These are phyloP conservation scores for Candida nonsorbophila DNA, from an alignment of 805 yeast species.

Conservation along the genomic window DNA sequence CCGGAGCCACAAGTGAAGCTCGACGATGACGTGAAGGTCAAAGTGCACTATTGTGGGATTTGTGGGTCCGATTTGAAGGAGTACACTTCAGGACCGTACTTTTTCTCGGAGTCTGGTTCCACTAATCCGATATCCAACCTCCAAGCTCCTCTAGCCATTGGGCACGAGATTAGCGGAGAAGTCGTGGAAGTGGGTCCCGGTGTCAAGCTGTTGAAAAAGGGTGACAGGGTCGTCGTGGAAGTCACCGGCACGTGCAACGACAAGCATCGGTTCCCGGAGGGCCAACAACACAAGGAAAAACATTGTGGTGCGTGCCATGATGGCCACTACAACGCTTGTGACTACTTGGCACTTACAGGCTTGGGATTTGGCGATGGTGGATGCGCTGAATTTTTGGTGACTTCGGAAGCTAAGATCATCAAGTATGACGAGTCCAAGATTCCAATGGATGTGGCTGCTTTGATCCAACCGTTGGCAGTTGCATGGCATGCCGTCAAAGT, in stretches of 20 bases:
- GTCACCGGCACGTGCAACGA: conserved; percentile 57
- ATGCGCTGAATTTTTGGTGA: conserved; percentile 44
- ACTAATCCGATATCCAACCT: conserved; percentile 44
- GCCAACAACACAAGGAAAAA: conserved; percentile 15
- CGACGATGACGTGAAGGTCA: conserved; percentile 47
- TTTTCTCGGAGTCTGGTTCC: conserved; percentile 40
- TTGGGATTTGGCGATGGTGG: conserved; percentile 56
- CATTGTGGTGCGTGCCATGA: conserved; percentile 44
- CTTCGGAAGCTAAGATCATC: conserved; percentile 33
- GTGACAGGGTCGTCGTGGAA: conserved; percentile 65
- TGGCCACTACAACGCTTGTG: conserved; percentile 52
- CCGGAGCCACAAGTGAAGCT: conserved; percentile 23
- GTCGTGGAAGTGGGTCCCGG: conserved; percentile 55
- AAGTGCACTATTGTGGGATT: conserved; percentile 57
- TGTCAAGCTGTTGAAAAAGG: conserved; percentile 48
- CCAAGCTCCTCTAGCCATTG: conserved; percentile 38
- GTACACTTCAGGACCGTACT: conserved; percentile 53
- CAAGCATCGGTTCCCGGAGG: conserved; percentile 31
- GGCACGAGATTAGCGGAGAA: conserved; percentile 65
- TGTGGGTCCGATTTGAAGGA: conserved; percentile 62
- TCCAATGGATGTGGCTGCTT: conserved; percentile 43
- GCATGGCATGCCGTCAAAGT: conserved; percentile 56
- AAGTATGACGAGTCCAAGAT: conserved; percentile 35
- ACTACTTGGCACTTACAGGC: conserved; percentile 44
- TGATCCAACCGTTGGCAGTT: conserved; percentile 55